Evolutionary conservation across 78 protist genomes (phyloP).

Genomic region (Anaeramoeba ignava): DNA sequence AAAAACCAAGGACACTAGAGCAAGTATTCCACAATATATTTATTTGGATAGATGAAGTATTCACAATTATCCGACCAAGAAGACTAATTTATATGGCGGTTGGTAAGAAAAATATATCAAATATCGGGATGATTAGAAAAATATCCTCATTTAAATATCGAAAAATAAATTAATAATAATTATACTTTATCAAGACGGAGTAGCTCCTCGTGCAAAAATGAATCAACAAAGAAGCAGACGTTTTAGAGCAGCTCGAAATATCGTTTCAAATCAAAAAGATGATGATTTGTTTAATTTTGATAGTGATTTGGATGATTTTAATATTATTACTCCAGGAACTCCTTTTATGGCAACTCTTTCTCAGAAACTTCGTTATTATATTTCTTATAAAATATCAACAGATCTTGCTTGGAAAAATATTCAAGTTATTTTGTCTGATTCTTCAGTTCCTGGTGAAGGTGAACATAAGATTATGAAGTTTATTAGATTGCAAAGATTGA

Average conservation of each 20-base stretch:
- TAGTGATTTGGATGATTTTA: constrained; percentile 45
- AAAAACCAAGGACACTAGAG: no score
- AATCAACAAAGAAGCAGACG: constrained; percentile 84
- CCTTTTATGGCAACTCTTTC: constrained; percentile 76
- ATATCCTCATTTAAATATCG: no score
- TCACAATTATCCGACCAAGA: constrained; percentile 83
- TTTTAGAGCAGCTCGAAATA: constrained; percentile 45
- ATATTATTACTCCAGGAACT: constrained; percentile 96
- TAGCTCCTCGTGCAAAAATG: constrained; percentile 97
- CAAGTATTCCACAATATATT: constrained; percentile 72
- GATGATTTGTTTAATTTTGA: neutral
- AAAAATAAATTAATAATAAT: constrained; percentile 2
- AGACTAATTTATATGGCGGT: constrained; percentile 89
- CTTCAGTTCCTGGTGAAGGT: constrained; percentile 97
- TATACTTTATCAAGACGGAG: constrained; percentile 48
- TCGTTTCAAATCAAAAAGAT: neutral
- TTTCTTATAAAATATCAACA: constrained; percentile 36
- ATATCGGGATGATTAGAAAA: no score
- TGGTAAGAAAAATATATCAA: no score
- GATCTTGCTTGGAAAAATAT: constrained; percentile 67
- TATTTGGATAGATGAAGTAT: constrained; percentile 75
- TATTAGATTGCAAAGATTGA: constrained; percentile 66
- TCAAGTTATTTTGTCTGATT: constrained; percentile 62
- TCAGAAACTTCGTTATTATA: constrained; percentile 52
- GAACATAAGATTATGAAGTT: constrained; percentile 98